Evolutionary conservation across 352 stramenopile species (phyloP).

Genomic region (Phytophthora melonis): DNA sequence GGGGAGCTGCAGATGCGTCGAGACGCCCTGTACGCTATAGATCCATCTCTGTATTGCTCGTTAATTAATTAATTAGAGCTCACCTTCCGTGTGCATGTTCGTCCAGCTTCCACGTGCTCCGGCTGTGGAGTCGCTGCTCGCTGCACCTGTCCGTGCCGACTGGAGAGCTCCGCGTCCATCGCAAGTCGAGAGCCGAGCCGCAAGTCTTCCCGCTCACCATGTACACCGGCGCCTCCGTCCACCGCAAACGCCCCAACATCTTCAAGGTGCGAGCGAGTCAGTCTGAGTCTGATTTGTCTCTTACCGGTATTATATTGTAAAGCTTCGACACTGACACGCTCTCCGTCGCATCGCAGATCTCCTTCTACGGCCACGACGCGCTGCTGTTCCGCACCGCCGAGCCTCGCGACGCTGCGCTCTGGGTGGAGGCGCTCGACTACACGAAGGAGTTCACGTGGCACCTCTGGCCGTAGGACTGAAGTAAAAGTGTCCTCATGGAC

Average conservation of each 20-base stretch:
- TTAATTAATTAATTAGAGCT: neutral
- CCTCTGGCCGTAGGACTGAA: neutral
- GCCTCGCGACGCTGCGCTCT: neutral
- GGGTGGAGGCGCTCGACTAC: neutral
- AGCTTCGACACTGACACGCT: neutral
- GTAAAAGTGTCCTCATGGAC: constrained; percentile 1
- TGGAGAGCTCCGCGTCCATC: neutral
- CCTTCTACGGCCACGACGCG: neutral
- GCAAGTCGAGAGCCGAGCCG: neutral
- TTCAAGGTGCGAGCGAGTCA: neutral
- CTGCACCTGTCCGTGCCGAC: neutral
- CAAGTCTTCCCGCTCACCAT: neutral
- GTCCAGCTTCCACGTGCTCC: neutral
- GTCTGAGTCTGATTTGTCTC: no score
- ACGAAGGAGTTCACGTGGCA: neutral
- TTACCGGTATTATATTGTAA: no score
- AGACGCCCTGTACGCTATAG: neutral
- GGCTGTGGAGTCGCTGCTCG: neutral
- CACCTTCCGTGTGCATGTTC: neutral
- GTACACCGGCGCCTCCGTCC: neutral
- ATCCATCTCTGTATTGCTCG: no score
- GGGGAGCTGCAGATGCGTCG: neutral
- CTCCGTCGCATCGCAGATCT: neutral
- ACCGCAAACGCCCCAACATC: neutral
- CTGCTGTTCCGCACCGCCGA: neutral